These are phyloP conservation scores for Mortierella sp. DNA, from an alignment of 371 early-diverging fungal species.

Conservation along the genomic window DNA sequence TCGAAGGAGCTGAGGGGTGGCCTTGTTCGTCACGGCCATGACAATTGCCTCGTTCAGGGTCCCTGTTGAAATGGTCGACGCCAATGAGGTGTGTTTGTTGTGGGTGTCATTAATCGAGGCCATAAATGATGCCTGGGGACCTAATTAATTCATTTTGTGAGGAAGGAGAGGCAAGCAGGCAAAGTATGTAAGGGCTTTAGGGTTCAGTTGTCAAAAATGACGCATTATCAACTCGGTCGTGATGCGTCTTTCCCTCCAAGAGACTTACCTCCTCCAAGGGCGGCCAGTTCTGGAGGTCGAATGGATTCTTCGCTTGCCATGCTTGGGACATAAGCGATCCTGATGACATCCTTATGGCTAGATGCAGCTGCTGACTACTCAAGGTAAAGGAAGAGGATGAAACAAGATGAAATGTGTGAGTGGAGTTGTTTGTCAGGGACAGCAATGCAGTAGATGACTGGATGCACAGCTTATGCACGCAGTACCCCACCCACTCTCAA, in stretches of 20 bases:
- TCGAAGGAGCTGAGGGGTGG: conserved; percentile 37
- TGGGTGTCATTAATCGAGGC: neutral
- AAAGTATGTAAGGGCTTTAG: neutral
- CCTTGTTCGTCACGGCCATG: conserved; percentile 34
- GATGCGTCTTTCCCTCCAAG: neutral
- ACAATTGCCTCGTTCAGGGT: conserved; percentile 34
- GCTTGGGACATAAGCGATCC: conserved; percentile 34
- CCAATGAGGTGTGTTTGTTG: conserved; percentile 41
- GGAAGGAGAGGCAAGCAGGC: neutral
- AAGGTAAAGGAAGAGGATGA: neutral
- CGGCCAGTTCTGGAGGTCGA: conserved; percentile 14
- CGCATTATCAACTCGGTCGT: neutral
- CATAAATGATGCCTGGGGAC: conserved; percentile 39
- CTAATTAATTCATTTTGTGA: neutral
- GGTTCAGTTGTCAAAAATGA: neutral
- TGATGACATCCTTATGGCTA: conserved; percentile 26
- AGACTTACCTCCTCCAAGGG: conserved; percentile 25
- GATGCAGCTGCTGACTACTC: neutral
- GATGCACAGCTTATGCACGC: neutral
- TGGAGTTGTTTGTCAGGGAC: neutral
- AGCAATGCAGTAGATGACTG: neutral
- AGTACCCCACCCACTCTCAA: neutral
- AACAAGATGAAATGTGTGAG: neutral
- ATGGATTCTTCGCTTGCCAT: conserved; percentile 3
- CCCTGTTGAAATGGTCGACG: conserved; percentile 39